Percentiles rank a stretch among this genome's conserved stretches.
These are phyloP conservation scores for Eucalyptus tenuipes DNA, from an alignment of 345 rosid species.

Conservation along the genomic window DNA sequence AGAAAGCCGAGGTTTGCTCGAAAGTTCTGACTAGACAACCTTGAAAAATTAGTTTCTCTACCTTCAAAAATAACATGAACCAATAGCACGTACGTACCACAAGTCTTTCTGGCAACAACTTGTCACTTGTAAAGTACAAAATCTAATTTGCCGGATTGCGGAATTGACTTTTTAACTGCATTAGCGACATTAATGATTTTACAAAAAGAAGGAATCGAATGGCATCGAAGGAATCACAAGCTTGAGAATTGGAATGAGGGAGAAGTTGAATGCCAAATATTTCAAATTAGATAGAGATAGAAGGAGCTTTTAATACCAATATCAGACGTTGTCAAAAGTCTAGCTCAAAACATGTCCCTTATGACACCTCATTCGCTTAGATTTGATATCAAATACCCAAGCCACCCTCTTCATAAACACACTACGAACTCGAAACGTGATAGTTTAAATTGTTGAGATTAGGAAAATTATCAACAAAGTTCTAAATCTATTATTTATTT, in stretches of 20 bases:
- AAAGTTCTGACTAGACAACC: not conserved
- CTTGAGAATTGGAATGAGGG: not conserved
- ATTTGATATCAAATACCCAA: not conserved
- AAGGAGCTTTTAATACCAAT: not conserved
- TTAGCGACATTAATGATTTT: not conserved
- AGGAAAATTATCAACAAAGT: too few species aligned
- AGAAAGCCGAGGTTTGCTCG: not conserved
- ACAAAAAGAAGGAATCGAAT: not conserved
- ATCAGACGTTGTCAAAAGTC: not conserved
- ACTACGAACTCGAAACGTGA: not conserved
- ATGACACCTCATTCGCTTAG: not conserved
- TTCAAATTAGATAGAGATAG: not conserved
- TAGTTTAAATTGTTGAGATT: not conserved
- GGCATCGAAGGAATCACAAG: not conserved
- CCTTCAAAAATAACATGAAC: not conserved
- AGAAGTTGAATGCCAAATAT: not conserved
- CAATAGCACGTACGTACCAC: not conserved
- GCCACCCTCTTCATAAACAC: not conserved
- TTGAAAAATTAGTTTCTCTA: not conserved
- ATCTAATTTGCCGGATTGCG: not conserved
- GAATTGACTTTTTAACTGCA: not conserved
- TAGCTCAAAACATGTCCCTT: not conserved
- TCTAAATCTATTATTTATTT: rapidly evolving
- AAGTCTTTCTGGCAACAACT: not conserved
- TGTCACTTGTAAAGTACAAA: not conserved